Conservation (phyloP, 805 yeast genomes). For the Ogataea polymorpha region DNA sequence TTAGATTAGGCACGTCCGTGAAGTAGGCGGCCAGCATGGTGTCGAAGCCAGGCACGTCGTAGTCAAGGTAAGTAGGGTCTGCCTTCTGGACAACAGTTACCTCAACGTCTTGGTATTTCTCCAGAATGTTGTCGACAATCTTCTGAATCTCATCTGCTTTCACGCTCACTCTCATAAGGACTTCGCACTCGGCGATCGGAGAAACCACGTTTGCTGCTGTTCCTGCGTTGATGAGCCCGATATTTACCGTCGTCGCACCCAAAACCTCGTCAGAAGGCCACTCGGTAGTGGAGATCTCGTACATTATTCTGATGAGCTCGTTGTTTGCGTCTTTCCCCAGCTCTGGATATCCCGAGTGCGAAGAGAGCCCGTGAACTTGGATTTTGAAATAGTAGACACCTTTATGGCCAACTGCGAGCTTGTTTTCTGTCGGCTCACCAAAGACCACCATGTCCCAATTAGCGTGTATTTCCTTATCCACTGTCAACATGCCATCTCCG, state of each 20-base stretch:
- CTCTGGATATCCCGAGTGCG: constrained; percentile 71
- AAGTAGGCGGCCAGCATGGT: constrained; percentile 33
- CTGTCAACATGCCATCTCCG: constrained; percentile 59
- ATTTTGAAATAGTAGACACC: constrained; percentile 47
- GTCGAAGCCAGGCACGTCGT: constrained; percentile 65
- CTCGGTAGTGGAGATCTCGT: constrained; percentile 39
- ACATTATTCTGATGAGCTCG: constrained; percentile 48
- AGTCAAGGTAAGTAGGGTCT: constrained; percentile 49
- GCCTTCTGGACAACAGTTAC: constrained; percentile 16
- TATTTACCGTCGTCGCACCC: constrained; percentile 61
- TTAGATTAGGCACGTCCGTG: constrained; percentile 47
- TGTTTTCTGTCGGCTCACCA: constrained; percentile 75
- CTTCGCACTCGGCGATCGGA: constrained; percentile 48
- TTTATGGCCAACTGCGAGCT: constrained; percentile 68
- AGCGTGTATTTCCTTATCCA: constrained; percentile 38
- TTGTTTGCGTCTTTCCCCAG: constrained; percentile 62
- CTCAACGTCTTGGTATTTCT: constrained; percentile 23
- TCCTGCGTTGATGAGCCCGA: constrained; percentile 58
- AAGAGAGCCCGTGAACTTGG: constrained; percentile 50
- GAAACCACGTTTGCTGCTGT: constrained; percentile 68
- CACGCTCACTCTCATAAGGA: constrained; percentile 54
- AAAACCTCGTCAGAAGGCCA: constrained; percentile 51
- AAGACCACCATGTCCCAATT: constrained; percentile 61
- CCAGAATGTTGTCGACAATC: constrained; percentile 35
- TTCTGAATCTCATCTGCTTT: constrained; percentile 38